These are phyloP conservation scores for Tilletia walkeri DNA, from an alignment of 1,284 basidiomycete genomes.

Conservation along the genomic window DNA sequence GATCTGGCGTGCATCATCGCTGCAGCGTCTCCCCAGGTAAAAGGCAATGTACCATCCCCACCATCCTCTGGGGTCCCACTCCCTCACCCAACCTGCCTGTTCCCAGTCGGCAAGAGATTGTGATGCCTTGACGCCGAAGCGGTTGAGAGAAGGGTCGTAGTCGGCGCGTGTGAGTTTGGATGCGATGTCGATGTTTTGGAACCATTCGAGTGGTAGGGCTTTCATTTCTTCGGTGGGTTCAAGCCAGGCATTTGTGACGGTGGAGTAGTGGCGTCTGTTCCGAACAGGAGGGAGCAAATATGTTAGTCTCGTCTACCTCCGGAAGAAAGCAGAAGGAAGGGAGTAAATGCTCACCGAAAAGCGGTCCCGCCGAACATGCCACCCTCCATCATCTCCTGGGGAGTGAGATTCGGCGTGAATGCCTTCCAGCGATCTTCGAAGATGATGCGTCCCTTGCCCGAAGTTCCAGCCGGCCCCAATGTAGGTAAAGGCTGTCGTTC, in stretches of 20 bases:
- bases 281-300: neutral
- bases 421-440: slow-evolving; percentile 56
- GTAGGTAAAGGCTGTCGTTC: slow-evolving; percentile 1
- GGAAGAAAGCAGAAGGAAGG: no score
- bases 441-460: slow-evolving; percentile 51
- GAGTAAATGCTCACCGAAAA: slow-evolving; percentile 37
- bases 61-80: slow-evolving; percentile 59
- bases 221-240: slow-evolving; percentile 35
- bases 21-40: slow-evolving; percentile 58
- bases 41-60: slow-evolving; percentile 58
- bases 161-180: slow-evolving; percentile 30
- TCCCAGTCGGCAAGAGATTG: slow-evolving; percentile 60
- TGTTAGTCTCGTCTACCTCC: neutral
- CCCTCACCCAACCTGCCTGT: slow-evolving; percentile 59
- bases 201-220: slow-evolving; percentile 39
- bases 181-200: slow-evolving; percentile 33
- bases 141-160: slow-evolving; percentile 56
- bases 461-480: slow-evolving; percentile 15
- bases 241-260: slow-evolving; percentile 30
- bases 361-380: slow-evolving; percentile 59
- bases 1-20: slow-evolving; percentile 59
- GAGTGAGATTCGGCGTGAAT: slow-evolving; percentile 60
- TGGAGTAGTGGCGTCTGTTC: slow-evolving; percentile 41
- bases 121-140: slow-evolving; percentile 58
- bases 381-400: slow-evolving; percentile 58